Base-by-base conservation (phyloP, 768 basidiomycete genomes). In the Leucocoprinus sp. region DNA sequence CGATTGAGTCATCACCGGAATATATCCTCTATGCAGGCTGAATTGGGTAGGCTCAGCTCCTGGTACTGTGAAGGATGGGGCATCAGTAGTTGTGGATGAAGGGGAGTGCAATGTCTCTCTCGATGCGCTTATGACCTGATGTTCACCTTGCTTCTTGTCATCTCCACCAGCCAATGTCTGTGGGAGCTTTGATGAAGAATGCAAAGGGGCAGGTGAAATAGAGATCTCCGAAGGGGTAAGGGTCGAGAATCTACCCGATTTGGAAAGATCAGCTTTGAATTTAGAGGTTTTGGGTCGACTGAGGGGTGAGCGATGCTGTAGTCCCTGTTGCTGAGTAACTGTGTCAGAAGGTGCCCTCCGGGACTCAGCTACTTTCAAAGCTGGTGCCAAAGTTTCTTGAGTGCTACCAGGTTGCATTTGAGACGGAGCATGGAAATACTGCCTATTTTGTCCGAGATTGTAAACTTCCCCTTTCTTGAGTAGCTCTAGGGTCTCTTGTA, bases 401-500 rank as follows among this genome's bases (percentile, higher is more conserved):
- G 4, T 8, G 11, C 9, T 31, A 31, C n/a, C n/a, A 14, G 31
- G 31, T 31, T 31, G 4, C 11, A 14, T 4, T 31, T 58, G 55
- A 15, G 56, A 58, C 4, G 58, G 45, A 6, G 57, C 45, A 38
- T 64, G 59, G 7, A 67, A 35, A 49, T 61, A 55, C 21, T 64
- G 54, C 9, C 67, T 66, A 49, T 71, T 60, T 5, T 75, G 72
- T 17, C 79, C 80, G 18, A 69, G 54, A 52, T 82, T 81, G 43
- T 74, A 71, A 12, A 79, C 57, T 43, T 70, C 64, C 18, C 76
- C 76, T 51, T 68, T 70, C 49, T 60, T 66, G 40, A 82, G 52
- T 36, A 80, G 65, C 17, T 75, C 71, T 22, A 77, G 54, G 6
- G 77, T 60, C 50, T 78, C 76, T 55, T 71, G 73, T 48, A 70